phyloP scores from a whole-genome alignment of 805 yeast species.

The Scheffersomyces amazonensis region DNA sequence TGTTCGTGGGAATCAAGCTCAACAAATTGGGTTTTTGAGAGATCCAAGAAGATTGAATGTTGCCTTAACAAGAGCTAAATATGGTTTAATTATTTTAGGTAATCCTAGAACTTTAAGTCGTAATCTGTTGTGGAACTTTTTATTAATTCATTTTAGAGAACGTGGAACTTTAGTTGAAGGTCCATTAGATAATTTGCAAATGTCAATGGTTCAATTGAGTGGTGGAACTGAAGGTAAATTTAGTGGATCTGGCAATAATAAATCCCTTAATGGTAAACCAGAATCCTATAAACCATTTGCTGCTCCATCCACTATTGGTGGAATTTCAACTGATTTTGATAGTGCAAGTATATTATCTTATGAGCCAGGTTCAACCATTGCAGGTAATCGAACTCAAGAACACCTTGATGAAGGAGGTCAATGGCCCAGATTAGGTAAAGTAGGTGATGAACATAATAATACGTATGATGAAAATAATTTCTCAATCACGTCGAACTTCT shows the following conservation, averaged over 20 bases:
- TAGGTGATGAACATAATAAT: slow-evolving; percentile 7
- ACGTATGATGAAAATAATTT: slow-evolving; percentile 4
- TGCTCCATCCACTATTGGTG: slow-evolving; percentile 9
- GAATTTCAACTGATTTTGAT: slow-evolving; percentile 19
- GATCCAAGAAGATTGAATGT: slow-evolving; percentile 45
- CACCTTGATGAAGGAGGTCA: slow-evolving; percentile 4
- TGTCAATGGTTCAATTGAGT: slow-evolving; percentile 57
- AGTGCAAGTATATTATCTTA: slow-evolving; percentile 25
- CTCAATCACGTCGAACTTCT: slow-evolving; percentile 28
- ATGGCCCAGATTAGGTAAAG: slow-evolving; percentile 28
- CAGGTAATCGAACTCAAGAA: slow-evolving; percentile 1
- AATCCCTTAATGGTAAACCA: not conserved
- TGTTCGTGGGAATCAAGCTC: slow-evolving; percentile 42
- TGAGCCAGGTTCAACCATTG: slow-evolving; percentile 9
- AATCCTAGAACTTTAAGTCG: slow-evolving; percentile 75
- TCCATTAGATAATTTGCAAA: slow-evolving; percentile 71
- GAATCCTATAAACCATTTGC: slow-evolving; percentile 7
- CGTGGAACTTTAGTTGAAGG: slow-evolving; percentile 90
- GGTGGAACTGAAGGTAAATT: slow-evolving; percentile 3
- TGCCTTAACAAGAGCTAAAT: slow-evolving; percentile 43
- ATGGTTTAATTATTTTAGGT: slow-evolving; percentile 60
- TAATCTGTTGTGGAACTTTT: slow-evolving; percentile 73
- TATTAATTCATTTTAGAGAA: slow-evolving; percentile 76
- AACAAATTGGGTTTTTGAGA: slow-evolving; percentile 39
- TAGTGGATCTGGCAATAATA: not conserved